Percentiles rank a stretch among this genome's conserved stretches.
These are phyloP conservation scores for Glonium stellatum DNA, from an alignment of 495 filamentous ascomycete genomes.

Conservation along the genomic window DNA sequence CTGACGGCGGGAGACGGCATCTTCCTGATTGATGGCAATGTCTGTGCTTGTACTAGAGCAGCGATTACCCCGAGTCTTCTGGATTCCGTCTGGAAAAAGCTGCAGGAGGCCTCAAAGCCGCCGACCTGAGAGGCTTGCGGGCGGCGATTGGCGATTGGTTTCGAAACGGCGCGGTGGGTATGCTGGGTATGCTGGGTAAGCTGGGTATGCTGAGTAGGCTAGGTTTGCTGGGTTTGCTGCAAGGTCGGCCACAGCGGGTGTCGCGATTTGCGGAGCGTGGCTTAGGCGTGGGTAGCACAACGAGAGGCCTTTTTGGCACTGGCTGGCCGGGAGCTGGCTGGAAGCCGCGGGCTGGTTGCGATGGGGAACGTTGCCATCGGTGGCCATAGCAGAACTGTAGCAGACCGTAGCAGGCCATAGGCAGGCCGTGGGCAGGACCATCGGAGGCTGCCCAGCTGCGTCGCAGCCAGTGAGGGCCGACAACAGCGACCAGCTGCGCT, in stretches of 20 bases:
- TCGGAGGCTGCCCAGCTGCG: background rate
- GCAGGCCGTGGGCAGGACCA: too few relatives aligned
- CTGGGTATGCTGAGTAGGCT: background rate
- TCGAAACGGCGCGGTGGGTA: conserved; percentile 11
- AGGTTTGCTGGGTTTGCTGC: background rate
- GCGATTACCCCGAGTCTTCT: conserved; percentile 11
- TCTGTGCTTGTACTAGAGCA: too few relatives aligned
- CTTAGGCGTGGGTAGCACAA: conserved; percentile 11
- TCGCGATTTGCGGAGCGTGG: conserved; percentile 21
- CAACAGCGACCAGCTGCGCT: conserved; percentile 2
- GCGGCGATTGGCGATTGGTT: conserved; percentile 25
- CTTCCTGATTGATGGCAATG: background rate
- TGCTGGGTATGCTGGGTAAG: background rate
- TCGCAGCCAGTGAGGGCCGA: conserved; percentile 9
- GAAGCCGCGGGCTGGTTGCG: background rate
- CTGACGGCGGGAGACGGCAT: background rate
- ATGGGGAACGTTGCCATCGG: background rate
- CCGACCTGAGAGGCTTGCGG: conserved; percentile 1
- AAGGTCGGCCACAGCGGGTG: conserved; percentile 15
- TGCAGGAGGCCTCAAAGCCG: conserved; percentile 21
- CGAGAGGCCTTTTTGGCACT: conserved; percentile 19
- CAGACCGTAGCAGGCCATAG: too few relatives aligned
- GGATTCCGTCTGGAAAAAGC: conserved; percentile 11
- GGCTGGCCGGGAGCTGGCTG: background rate
- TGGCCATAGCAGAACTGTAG: too few relatives aligned